Evolutionary conservation across 441 rosid species (phyloP), one percentile per base, ranked within the genome.

Genomic region (Populus hybrid): DNA sequence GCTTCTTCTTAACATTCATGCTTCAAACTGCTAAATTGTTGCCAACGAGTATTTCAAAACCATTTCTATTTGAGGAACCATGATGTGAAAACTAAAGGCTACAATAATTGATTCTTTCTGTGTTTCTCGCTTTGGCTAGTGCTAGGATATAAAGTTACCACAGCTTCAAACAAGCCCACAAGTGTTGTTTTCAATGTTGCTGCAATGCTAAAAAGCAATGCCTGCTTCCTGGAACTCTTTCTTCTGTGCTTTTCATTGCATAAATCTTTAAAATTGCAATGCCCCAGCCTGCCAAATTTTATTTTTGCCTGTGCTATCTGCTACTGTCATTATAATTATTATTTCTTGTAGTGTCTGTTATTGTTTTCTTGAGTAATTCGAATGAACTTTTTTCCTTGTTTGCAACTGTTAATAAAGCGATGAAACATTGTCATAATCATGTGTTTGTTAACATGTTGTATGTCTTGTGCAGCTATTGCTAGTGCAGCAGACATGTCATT

Each of bases 381-480:
- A 61, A 9, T 21, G 14, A 61, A 3, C 8, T 21, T 21, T 21
- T 61, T 61, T 61, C 0, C 26, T 61, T 61, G 66, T 61, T 61
- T 61, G 66, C 28, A 61, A 61, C 66, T 61, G 28, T 9, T 61
- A 61, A 61, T 21, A 23, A 9, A 61, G 28, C 12, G 9, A 23
- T 4, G 11, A 61, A 9, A 21, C 23, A 19, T 19, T 63, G 12
- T 72, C 23, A 16, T 30, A 18, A 7, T 70, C 12, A 18, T 57
- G 8, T 67, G 10, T 72, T 70, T 59, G 72, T 70, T 24, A 21
- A 7, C 36, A 23, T 70, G 28, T 42, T 26, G 30, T 71, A 32
- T 77, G 28, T 40, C 59, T 82, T 74, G 32, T 85, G 85, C 86
- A 93, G 96, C 91, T 82, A 76, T 93, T 80, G 89, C 97, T 34